Base-by-base conservation (phyloP, 1,139 yeast species). In the Hansenula anomala region DNA sequence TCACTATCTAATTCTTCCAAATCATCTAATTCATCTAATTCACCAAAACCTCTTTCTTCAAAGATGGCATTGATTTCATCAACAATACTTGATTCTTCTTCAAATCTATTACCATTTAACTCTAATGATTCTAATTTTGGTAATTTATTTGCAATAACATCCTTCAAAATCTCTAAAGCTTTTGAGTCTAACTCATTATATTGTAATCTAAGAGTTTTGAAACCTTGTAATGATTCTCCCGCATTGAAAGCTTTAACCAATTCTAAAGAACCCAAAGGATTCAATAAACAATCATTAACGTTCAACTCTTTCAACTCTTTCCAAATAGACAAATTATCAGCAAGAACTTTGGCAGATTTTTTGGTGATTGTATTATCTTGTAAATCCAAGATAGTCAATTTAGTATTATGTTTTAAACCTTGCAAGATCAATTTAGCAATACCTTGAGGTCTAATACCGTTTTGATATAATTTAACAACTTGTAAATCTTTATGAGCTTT, bases 391-490 rank as follows among this genome's bases (percentile, higher is more conserved):
- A 77, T 76, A 51, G 78, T 71, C 54, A 92, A 73, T 28, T 74
- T 67, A 26, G 69, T 66, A 59, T 86, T 80, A 46, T 67, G 60
- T 36, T 75, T 63, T 52, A 92, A 74, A 44, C 97, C 97, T 44
- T 83, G 75, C 28, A 69, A 67, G 50, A 92, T 70, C 58, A 92
- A 73, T 52, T 76, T 80, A 47, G 83, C 75, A 44, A 92, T 80
- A 51, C 98, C 98, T 43, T 79, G 82, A 42, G 96, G 97, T 64
- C 98, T 81, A 47, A 92, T 92, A 58, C 98, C 98, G 60, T 92
- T 92, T 66, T 92, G 98, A 58, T 88, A 90, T 53, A 92, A 72
- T 59, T 86, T 78, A 30, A 92, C 80, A 43, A 75, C 82, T 61
- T 81, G 72, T 57, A 94, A 71, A 31, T 74, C 71, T 28, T 56